These are phyloP conservation scores for Zygotorulaspora florentina DNA, from an alignment of 805 yeast genomes.

Conservation along the genomic window DNA sequence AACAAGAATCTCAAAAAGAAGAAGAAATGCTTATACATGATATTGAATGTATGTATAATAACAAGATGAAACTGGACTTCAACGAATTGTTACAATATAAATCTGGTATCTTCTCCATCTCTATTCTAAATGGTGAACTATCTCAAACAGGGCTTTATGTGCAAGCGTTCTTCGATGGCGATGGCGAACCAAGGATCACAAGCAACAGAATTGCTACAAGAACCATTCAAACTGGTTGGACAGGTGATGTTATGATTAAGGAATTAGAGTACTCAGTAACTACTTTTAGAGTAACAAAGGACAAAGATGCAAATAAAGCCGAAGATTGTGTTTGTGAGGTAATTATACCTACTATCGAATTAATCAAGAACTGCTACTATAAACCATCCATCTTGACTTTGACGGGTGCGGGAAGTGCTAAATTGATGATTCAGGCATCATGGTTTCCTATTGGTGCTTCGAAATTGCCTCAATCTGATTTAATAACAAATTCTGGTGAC, in stretches of 20 bases:
- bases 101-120: conserved; percentile 73
- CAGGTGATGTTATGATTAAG: conserved; percentile 71
- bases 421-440: conserved; percentile 56
- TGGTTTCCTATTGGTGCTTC: conserved; percentile 72
- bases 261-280: conserved; percentile 73
- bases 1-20: conserved; percentile 29
- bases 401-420: conserved; percentile 48
- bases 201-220: conserved; percentile 46
- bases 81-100: conserved; percentile 54
- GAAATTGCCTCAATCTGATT: conserved; percentile 67
- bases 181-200: conserved; percentile 58
- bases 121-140: conserved; percentile 56
- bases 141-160: conserved; percentile 56
- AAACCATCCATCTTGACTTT: conserved; percentile 56
- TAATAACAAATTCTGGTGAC: conserved; percentile 69
- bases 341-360: conserved; percentile 59
- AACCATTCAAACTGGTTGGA: conserved; percentile 40
- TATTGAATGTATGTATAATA: conserved; percentile 38
- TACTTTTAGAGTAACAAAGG: conserved; percentile 57
- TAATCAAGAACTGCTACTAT: conserved; percentile 61
- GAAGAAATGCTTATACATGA: conserved; percentile 34
- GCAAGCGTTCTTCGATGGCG: conserved; percentile 74
- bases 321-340: conserved; percentile 59
- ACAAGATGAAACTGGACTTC: conserved; percentile 50
- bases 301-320: conserved; percentile 49